A percentile compares a stretch with the other conserved stretches of the same genome.
These are phyloP conservation scores for Lipomyces lipofer DNA, from an alignment of 805 yeast species.

Conservation along the genomic window DNA sequence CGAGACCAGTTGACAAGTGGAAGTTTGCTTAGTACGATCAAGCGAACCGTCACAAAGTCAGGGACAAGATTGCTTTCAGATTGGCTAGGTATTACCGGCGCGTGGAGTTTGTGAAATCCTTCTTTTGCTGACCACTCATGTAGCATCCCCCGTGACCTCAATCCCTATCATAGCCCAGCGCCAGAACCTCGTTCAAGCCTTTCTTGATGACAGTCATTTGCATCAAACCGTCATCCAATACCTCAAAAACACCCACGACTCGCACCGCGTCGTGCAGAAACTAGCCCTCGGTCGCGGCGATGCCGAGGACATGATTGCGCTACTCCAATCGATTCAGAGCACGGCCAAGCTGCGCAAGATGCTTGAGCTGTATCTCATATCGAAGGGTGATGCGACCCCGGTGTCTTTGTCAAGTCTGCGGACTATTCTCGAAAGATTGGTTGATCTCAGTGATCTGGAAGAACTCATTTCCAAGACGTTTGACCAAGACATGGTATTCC, in stretches of 20 bases:
- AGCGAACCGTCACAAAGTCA: constrained; percentile 73
- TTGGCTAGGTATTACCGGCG: constrained; percentile 54
- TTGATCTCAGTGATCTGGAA: constrained; percentile 18
- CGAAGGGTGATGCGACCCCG: not conserved
- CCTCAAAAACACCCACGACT: constrained; percentile 56
- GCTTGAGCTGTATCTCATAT: constrained; percentile 7
- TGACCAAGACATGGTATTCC: constrained; percentile 27
- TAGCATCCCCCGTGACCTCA: constrained; percentile 69
- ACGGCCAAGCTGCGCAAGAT: constrained; percentile 14
- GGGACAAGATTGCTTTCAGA: constrained; percentile 78
- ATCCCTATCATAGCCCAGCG: constrained; percentile 56
- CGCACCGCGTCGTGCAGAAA: constrained; percentile 41
- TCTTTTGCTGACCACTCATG: not conserved
- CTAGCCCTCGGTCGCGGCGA: constrained; percentile 46
- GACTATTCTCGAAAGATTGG: constrained; percentile 5
- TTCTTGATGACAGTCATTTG: constrained; percentile 45
- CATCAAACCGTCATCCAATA: constrained; percentile 61
- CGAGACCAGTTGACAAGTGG: constrained; percentile 32
- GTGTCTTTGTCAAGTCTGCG: not conserved
- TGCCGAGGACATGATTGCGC: constrained; percentile 47
- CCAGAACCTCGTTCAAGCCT: constrained; percentile 51
- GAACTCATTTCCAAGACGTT: constrained; percentile 17
- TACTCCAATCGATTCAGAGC: constrained; percentile 46
- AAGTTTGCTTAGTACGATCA: constrained; percentile 59
- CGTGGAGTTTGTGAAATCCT: not conserved